Conservation (phyloP, 169 alveolate species). For the Cryptosporidium viatorum region DNA sequence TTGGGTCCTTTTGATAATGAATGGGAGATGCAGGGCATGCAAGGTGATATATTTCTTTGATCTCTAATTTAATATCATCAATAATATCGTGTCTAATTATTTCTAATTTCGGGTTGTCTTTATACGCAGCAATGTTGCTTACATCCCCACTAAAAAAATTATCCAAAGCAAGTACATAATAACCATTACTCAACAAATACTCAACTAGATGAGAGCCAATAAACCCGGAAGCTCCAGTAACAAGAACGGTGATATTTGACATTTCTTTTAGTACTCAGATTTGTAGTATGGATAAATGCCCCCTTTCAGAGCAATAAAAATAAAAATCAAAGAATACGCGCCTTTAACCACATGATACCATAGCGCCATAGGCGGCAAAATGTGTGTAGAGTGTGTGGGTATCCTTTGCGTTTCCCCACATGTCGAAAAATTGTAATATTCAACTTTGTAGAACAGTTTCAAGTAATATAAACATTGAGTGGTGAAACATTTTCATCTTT, state of each 20-base stretch:
- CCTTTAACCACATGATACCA: slow-evolving; percentile 1
- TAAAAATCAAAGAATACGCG: background rate
- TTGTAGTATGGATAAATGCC: background rate
- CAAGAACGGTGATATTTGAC: slow-evolving; percentile 64
- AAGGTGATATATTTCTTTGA: slow-evolving; percentile 83
- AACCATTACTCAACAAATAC: slow-evolving; percentile 80
- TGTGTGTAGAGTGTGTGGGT: slow-evolving; percentile 53
- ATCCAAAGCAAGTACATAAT: slow-evolving; percentile 80
- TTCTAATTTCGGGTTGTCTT: slow-evolving; percentile 78
- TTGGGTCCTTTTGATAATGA: slow-evolving; percentile 82
- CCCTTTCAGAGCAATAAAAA: background rate
- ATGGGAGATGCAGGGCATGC: slow-evolving; percentile 87
- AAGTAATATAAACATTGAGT: slow-evolving; percentile 15
- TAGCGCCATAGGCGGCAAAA: slow-evolving; percentile 42
- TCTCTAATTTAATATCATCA: slow-evolving; percentile 77
- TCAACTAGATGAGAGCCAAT: slow-evolving; percentile 82
- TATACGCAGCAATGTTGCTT: slow-evolving; percentile 76
- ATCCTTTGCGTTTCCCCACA: slow-evolving; percentile 70
- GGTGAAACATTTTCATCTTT: background rate
- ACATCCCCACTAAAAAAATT: slow-evolving; percentile 81
- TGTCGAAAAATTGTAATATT: slow-evolving; percentile 7
- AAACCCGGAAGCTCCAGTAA: slow-evolving; percentile 86
- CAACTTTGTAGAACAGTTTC: slow-evolving; percentile 4
- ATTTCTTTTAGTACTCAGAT: background rate
- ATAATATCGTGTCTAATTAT: slow-evolving; percentile 80